Evolutionary conservation across 129 eudicot species (phyloP).

Genomic region (Flaveria ramosissima): DNA sequence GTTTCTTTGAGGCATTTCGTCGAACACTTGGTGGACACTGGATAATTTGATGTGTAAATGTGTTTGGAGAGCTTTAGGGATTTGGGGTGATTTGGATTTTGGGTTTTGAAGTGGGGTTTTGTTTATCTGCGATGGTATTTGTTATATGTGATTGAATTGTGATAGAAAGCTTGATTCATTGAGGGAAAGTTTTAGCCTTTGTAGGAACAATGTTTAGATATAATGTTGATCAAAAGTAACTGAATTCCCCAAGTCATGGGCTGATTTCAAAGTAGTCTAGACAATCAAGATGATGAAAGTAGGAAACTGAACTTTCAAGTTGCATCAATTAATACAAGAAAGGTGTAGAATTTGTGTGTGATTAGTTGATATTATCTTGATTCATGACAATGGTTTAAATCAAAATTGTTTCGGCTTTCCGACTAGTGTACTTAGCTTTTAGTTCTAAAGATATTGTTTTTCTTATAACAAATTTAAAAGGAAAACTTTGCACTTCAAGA

Average conservation of each 20-base stretch:
- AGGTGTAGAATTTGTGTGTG: not conserved
- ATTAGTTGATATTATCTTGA: slow-evolving; percentile 8
- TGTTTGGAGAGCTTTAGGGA: slow-evolving; percentile 3
- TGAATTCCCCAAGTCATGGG: too few relatives aligned
- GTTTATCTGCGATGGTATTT: not conserved
- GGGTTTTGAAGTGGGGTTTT: not conserved
- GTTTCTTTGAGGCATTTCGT: slow-evolving; percentile 34
- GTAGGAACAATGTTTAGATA: too few relatives aligned
- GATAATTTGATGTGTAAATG: not conserved
- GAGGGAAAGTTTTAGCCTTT: too few relatives aligned
- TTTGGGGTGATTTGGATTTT: not conserved
- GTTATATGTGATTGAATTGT: too few relatives aligned
- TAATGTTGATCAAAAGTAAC: too few relatives aligned
- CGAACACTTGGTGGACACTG: slow-evolving; percentile 17
- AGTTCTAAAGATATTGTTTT: not conserved
- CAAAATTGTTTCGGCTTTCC: not conserved
- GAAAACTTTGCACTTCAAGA: not conserved
- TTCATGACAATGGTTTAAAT: not conserved
- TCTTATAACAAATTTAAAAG: not conserved
- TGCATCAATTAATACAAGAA: not conserved
- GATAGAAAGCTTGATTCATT: too few relatives aligned
- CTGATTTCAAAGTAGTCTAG: not conserved
- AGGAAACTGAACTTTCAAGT: not conserved
- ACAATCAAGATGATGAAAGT: not conserved
- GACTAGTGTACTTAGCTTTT: not conserved